A percentile compares a stretch with the other conserved stretches of the same genome.
Evolutionary conservation across 192 early-diverging fungal genomes (phyloP).

Genomic region (Coemansia sp.): DNA sequence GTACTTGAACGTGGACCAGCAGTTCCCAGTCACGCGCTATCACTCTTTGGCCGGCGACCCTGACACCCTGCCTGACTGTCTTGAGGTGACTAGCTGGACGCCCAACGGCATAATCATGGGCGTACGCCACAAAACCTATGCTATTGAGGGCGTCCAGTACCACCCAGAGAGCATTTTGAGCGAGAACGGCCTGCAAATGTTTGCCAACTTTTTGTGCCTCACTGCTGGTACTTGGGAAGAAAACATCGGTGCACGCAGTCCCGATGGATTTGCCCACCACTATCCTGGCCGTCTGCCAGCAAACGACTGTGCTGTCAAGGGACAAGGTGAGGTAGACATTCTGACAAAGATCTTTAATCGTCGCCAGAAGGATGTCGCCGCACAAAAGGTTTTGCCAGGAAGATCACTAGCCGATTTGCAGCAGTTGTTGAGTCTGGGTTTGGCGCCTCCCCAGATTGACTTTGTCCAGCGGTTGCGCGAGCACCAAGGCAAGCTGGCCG

Average conservation of each 20-base stretch:
- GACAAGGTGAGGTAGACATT: constrained; percentile 60
- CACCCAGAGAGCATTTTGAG: constrained; percentile 98
- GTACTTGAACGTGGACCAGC: constrained; percentile 82
- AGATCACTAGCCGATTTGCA: constrained; percentile 68
- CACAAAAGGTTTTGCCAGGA: constrained; percentile 73
- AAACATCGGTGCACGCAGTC: constrained; percentile 51
- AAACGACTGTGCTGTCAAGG: constrained; percentile 8
- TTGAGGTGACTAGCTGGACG: constrained; percentile 89
- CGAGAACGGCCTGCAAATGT: constrained; percentile 85
- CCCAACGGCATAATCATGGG: constrained; percentile 91
- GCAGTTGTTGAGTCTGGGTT: constrained; percentile 63
- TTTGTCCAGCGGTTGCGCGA: constrained; percentile 70
- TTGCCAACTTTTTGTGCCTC: constrained; percentile 90
- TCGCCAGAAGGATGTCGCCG: constrained; percentile 77
- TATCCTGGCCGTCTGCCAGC: constrained; percentile 28
- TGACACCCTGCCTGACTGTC: constrained; percentile 73
- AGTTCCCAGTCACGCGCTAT: constrained; percentile 90
- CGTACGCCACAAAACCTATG: constrained; percentile 84
- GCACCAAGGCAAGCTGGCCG: constrained; percentile 57
- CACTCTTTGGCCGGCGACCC: constrained; percentile 94
- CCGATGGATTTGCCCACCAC: constrained; percentile 22
- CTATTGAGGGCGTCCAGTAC: constrained; percentile 97
- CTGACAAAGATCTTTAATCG: constrained; percentile 82
- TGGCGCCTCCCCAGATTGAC: constrained; percentile 79
- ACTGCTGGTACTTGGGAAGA: constrained; percentile 85